Conservation (phyloP, 495 filamentous ascomycete species). For the Xylaria palmicola region DNA sequence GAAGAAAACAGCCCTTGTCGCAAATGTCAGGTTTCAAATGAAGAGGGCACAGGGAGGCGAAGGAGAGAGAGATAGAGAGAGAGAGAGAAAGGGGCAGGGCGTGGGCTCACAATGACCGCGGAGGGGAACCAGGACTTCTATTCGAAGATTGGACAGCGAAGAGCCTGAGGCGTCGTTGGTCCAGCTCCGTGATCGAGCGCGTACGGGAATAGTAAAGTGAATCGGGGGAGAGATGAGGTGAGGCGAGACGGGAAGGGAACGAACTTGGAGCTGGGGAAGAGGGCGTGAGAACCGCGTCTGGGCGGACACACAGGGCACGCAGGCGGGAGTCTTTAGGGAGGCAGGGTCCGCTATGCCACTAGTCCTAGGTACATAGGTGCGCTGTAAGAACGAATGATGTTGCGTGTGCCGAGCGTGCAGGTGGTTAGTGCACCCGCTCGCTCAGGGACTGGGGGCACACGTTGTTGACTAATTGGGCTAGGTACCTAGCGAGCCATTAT, state of each 20-base stretch:
- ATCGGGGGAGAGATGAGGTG: constrained; percentile 10
- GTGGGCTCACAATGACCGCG: constrained; percentile 5
- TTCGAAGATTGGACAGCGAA: constrained; percentile 8
- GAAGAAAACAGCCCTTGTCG: constrained; percentile 6
- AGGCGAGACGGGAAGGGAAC: constrained; percentile 9
- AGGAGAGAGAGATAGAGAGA: too few relatives aligned
- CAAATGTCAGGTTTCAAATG: constrained; percentile 7
- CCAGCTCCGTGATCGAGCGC: constrained; percentile 12
- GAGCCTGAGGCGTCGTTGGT: constrained; percentile 14
- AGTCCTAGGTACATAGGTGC: too few relatives aligned
- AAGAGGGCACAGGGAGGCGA: too few relatives aligned
- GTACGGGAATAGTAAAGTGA: constrained; percentile 6
- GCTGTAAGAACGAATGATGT: too few relatives aligned
- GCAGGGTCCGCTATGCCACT: too few relatives aligned
- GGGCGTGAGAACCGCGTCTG: constrained; percentile 1
- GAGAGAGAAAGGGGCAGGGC: constrained; percentile 14
- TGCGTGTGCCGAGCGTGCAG: too few relatives aligned
- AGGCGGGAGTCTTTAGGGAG: too few relatives aligned
- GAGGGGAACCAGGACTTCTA: constrained; percentile 6
- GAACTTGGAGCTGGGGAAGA: constrained; percentile 9
- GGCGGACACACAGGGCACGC: too few relatives aligned
- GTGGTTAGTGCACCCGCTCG: too few relatives aligned
- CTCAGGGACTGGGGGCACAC: too few relatives aligned
- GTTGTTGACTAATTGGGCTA: too few relatives aligned
- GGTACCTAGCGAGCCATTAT: too few relatives aligned